These are phyloP conservation scores for Fusarium nanum DNA, from an alignment of 2,329 filamentous ascomycete species.

Conservation along the genomic window DNA sequence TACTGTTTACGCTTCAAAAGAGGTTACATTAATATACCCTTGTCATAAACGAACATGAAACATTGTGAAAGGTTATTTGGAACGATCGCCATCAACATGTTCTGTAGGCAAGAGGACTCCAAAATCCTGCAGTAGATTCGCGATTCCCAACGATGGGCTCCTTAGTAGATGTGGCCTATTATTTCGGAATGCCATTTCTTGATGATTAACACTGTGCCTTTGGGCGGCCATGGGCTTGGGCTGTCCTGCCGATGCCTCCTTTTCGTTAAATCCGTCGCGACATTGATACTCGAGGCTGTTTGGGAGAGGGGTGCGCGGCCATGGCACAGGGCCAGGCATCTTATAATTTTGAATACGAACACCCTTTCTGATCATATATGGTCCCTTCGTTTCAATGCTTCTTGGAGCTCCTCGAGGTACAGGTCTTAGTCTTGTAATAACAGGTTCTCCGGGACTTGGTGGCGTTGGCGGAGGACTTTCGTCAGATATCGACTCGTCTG, in stretches of 20 bases:
- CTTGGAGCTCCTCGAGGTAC: constrained; percentile 46
- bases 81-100: neutral
- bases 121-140: neutral
- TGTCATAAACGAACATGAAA: constrained; percentile 34
- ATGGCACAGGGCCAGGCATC: constrained; percentile 25
- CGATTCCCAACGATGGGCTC: constrained; percentile 25
- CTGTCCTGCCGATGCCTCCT: constrained; percentile 33
- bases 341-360: constrained; percentile 48
- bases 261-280: constrained; percentile 48
- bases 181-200: neutral
- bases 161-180: neutral
- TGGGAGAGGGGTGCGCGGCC: neutral
- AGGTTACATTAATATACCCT: constrained; percentile 51
- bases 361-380: constrained; percentile 39
- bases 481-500: neutral
- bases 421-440: constrained; percentile 36
- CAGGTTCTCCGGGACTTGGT: neutral
- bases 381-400: constrained; percentile 41
- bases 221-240: constrained; percentile 24
- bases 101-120: neutral
- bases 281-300: constrained; percentile 45
- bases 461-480: neutral
- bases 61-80: neutral
- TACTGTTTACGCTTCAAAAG: constrained; percentile 35
- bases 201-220: neutral